Evolutionary conservation across 371 early-diverging fungal genomes (phyloP).

Genomic region (Amoeboaphelidium protococcarum): DNA sequence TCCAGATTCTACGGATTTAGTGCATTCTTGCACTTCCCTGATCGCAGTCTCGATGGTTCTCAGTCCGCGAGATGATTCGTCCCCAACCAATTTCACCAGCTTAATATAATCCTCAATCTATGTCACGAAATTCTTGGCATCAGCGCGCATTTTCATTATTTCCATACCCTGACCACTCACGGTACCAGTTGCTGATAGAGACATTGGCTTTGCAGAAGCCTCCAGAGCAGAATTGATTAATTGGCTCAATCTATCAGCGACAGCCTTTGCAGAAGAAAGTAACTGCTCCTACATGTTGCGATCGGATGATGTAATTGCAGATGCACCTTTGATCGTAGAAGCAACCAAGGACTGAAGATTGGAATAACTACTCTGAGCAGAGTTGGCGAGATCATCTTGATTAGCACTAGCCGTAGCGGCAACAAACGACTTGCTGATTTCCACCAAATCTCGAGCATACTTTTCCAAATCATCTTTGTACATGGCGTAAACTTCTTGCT

Average conservation of each 20-base stretch:
- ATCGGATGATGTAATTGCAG: neutral
- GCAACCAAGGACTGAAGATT: conserved; percentile 7
- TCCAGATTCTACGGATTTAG: conserved; percentile 4
- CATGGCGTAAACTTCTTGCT: conserved; percentile 10
- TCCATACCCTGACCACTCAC: conserved; percentile 3
- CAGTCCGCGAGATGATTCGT: conserved; percentile 13
- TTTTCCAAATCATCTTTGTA: conserved; percentile 14
- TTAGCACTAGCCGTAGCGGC: conserved; percentile 6
- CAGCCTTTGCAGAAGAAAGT: conserved; percentile 1
- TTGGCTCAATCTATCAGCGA: conserved; percentile 10
- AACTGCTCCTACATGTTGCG: neutral
- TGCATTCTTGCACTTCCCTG: conserved; percentile 8
- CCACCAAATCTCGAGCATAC: conserved; percentile 12
- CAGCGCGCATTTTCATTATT: conserved; percentile 6
- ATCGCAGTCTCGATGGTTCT: conserved; percentile 11
- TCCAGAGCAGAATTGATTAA: conserved; percentile 10
- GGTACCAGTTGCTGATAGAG: neutral
- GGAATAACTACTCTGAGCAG: conserved; percentile 4
- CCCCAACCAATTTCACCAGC: conserved; percentile 11
- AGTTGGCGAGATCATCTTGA: conserved; percentile 10
- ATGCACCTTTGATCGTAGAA: neutral
- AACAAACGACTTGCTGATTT: conserved; percentile 11
- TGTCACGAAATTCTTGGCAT: conserved; percentile 9
- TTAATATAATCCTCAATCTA: conserved; percentile 11
- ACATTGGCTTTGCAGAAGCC: conserved; percentile 3